These are phyloP conservation scores for Hypsizygus ulmarius DNA, from an alignment of 1,284 basidiomycete genomes.

Conservation along the genomic window DNA sequence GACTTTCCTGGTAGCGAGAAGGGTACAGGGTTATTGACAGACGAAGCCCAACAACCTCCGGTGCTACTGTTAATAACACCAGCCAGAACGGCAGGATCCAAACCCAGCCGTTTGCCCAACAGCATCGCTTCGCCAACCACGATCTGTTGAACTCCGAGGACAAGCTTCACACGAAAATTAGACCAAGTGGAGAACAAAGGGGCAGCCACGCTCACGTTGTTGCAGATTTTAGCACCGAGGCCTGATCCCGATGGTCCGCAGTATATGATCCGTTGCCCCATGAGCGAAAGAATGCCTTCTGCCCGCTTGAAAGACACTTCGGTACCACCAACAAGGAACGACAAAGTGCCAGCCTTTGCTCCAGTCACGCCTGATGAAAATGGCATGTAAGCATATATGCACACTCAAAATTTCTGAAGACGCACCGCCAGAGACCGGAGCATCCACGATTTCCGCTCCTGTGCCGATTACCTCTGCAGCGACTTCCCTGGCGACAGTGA, in stretches of 20 bases:
- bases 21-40: conserved; percentile 87
- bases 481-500: conserved; percentile 67
- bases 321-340: conserved; percentile 87
- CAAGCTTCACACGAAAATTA: conserved; percentile 38
- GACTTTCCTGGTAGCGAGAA: conserved; percentile 66
- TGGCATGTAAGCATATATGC: conserved; percentile 6
- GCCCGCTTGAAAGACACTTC: conserved; percentile 58
- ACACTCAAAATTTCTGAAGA: conserved; percentile 4
- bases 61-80: conserved; percentile 84
- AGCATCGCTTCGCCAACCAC: conserved; percentile 85
- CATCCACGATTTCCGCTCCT: conserved; percentile 83
- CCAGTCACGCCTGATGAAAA: conserved; percentile 66
- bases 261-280: conserved; percentile 82
- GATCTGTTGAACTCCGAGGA: conserved; percentile 76
- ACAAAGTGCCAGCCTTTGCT: conserved; percentile 81
- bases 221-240: conserved; percentile 84
- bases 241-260: conserved; percentile 88
- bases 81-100: conserved; percentile 73
- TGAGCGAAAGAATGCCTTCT: conserved; percentile 59
- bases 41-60: conserved; percentile 80
- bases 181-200: conserved; percentile 1
- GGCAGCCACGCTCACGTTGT: conserved; percentile 49
- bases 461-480: conserved; percentile 49
- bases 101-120: conserved; percentile 73
- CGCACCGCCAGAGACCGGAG: conserved; percentile 87